These are phyloP conservation scores for Pseudonectria buxi DNA, from an alignment of 2,329 filamentous ascomycete species.

Conservation along the genomic window DNA sequence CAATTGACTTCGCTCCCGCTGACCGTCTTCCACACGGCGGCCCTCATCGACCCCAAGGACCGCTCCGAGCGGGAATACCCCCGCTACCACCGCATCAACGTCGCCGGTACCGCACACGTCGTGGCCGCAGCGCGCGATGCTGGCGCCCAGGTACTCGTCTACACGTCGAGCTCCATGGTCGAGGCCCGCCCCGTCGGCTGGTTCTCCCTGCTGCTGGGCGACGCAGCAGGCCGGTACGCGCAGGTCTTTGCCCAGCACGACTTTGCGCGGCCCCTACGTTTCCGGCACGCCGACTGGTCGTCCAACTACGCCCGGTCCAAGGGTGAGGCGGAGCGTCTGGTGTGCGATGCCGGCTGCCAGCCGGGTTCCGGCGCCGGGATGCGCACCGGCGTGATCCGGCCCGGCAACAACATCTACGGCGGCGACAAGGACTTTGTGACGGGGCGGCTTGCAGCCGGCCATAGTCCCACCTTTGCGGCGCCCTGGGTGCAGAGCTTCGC, in stretches of 20 bases:
- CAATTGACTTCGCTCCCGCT: conserved; percentile 36
- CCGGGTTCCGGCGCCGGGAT: conserved; percentile 24
- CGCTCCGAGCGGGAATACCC: conserved; percentile 38
- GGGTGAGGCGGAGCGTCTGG: conserved; percentile 42
- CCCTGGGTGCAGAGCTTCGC: conserved; percentile 44
- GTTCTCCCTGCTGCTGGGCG: conserved; percentile 38
- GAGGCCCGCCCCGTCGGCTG: conserved; percentile 34
- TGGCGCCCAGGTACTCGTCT: conserved; percentile 44
- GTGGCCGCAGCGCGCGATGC: conserved; percentile 38
- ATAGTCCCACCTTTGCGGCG: conserved; percentile 36
- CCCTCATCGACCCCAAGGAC: conserved; percentile 45
- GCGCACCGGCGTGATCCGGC: conserved; percentile 47
- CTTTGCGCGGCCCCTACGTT: conserved; percentile 32
- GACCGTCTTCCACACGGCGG: conserved; percentile 53
- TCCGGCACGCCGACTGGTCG: conserved; percentile 36
- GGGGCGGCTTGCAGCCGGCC: conserved; percentile 27
- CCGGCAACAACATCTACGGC: conserved; percentile 48
- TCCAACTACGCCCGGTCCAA: conserved; percentile 47
- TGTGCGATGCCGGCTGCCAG: conserved; percentile 36
- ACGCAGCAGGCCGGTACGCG: conserved; percentile 30
- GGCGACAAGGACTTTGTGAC: conserved; percentile 31
- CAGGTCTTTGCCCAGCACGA: conserved; percentile 42
- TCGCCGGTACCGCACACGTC: conserved; percentile 42
- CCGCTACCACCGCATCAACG: conserved; percentile 42
- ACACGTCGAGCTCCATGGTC: conserved; percentile 44